Conservation (phyloP, 768 basidiomycete genomes). For the Xerocomus potaroensis region DNA sequence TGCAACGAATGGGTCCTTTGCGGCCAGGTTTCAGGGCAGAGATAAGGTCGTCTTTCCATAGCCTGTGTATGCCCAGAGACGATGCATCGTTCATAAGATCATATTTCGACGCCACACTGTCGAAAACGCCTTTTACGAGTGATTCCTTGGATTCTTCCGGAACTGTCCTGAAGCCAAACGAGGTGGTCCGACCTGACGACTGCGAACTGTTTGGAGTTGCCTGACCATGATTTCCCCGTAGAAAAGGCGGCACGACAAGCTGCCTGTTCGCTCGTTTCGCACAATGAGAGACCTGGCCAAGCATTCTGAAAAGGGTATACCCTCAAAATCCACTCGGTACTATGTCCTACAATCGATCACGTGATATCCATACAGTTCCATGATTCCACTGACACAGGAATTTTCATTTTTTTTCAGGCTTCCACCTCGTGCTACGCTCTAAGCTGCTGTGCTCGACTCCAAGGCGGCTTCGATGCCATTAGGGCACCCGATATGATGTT, state of each 20-base stretch:
- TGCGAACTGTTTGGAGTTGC: conserved; percentile 7
- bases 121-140: conserved; percentile 90
- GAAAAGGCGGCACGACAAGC: conserved; percentile 7
- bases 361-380: not conserved
- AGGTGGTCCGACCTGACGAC: conserved; percentile 50
- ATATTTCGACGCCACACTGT: conserved; percentile 92
- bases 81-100: conserved; percentile 99
- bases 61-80: conserved; percentile 90
- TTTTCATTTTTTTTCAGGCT: not conserved
- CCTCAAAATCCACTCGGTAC: not conserved
- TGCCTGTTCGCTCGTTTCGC: conserved; percentile 11
- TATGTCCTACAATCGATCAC: not conserved
- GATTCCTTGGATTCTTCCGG: conserved; percentile 84
- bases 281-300: conserved; percentile 13
- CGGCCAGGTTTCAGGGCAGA: conserved; percentile 70
- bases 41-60: conserved; percentile 96
- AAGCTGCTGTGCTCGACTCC: not conserved
- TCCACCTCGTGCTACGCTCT: not conserved
- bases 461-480: not conserved
- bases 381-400: no score
- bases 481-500: not conserved
- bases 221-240: conserved; percentile 23
- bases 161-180: conserved; percentile 92
- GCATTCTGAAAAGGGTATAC: conserved; percentile 7
- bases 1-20: conserved; percentile 70